These are phyloP conservation scores for Flaveria ramosissima DNA, from an alignment of 129 eudicot genomes.

Conservation along the genomic window DNA sequence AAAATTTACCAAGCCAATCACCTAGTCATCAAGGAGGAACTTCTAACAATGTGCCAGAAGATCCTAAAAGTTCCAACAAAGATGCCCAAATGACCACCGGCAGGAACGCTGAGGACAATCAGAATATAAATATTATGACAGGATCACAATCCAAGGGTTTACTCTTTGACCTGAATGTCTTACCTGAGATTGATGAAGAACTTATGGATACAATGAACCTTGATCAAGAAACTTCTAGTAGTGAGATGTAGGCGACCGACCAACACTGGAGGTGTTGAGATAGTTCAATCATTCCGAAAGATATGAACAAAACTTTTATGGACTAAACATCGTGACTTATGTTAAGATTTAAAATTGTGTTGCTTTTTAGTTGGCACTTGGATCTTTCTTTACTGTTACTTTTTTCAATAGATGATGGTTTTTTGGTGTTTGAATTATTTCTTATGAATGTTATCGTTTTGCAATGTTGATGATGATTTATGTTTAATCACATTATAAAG, in stretches of 20 bases:
- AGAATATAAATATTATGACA: not conserved
- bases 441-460: not conserved
- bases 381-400: not conserved
- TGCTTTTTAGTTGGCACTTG: not conserved
- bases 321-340: not conserved
- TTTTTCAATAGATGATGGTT: not conserved
- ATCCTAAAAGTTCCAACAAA: not conserved
- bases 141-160: not conserved
- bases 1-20: not conserved
- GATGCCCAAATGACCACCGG: not conserved
- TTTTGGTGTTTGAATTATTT: not conserved
- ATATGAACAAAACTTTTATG: not conserved
- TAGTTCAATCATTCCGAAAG: not conserved
- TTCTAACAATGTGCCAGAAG: not conserved
- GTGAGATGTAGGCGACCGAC: not conserved
- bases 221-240: not conserved
- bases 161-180: not conserved
- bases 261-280: not conserved
- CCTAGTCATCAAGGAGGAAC: not conserved
- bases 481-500: too few species aligned
- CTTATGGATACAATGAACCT: not conserved
- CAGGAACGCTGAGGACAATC: not conserved
- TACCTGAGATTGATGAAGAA: not conserved
- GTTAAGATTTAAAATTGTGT: not conserved
- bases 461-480: not conserved